Evolutionary conservation across 805 yeast species (phyloP), one percentile per base, ranked within the genome.

Genomic region (Yamadazyma olivae): DNA sequence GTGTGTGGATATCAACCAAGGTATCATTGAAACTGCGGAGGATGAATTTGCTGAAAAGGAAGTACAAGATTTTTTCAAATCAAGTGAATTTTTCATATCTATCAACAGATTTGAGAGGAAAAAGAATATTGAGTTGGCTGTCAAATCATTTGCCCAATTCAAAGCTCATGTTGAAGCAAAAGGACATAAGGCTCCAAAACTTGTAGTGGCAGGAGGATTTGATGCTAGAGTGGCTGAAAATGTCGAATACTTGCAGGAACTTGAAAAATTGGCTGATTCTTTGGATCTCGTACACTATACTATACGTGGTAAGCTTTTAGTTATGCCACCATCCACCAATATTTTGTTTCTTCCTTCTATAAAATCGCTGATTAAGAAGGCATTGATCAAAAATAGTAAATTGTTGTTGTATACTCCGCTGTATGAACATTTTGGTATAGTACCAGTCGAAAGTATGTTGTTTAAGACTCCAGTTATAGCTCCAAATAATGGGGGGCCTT

Each of bases 361-460:
- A 6, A 72, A 84, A 27, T 70, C 88, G 1, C 54, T 71, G 2
- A 55, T 84, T 40, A 87, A 88, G 40, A 59, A 79, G 70, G 53
- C 72, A 2, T 68, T 93, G 18, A 62, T 93, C 22, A 56, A 71
- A 25, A 58, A 66, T 7, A 70, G 90, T 2, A 71, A 73, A 31
- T 48, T 84, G 38, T 67, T 93, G 16, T 61, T 90, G 30, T 93
- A 93, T 54, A 93, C 99, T 0, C 99, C 99, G 3, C 71, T 84
- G 0, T 75, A 74, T 49, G 99, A 93, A 58, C 99, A 93, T 62
- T 93, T 93, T 55, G 99, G 99, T 10, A 93, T 93, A 45, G 99
- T 93, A 7, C 99, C 99, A 1, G 70, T 93, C 12, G 99, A 93
- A 56, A 90, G 96, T 9, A 90, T 93, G 97, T 71, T 82, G 31